Evolutionary conservation across 176 grass and related monocot genomes (phyloP), one percentile per base, ranked within the genome.

Genomic region (Aegilops tauschii): DNA sequence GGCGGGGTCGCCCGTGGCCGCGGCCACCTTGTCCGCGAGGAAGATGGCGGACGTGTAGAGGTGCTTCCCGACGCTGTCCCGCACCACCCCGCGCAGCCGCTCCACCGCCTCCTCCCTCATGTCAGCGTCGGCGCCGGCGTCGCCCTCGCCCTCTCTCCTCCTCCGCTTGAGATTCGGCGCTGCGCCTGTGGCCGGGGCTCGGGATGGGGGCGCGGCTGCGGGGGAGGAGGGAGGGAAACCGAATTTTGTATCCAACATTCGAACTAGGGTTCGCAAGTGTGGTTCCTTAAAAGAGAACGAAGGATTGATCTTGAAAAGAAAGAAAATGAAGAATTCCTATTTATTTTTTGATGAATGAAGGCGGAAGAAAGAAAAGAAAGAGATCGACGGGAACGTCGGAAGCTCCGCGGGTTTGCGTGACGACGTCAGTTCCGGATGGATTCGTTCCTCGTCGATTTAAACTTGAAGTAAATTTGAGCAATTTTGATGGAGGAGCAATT

Each of bases 61-160:
- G 82, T 98, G 96, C 85, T 93, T 98, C 85, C 93, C 93, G 27
- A 94, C 88, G 92, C 92, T 92, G 79, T 98, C 96, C 40, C 97
- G 77, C 73, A 98, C 97, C 58, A 96, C 93, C 65, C 93, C 92
- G 34, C 94, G 86, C 74, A 98, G 82, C 79, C 90, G 82, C 87
- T 98, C 92, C 82, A 98, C 81, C 84, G 88, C 88, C 76, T 94
- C 97, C 81, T 96, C 96, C 65, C 49, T 88, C 96, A 98, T 98
- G 67, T 80, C 66, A 54, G 39, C 3, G 40, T 17, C 74, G 52
- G 5, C 35, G 30, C 27, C 25, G 10, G 16, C 14, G 29, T 75
- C 69, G 65, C 69, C 81, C 36, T 75, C 69, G 65, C 69, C 81
- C 36, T 80, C 61, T 76, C 81, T 87, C 81, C 81, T 84, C 69